Conservation (phyloP, 352 stramenopile species). For the Phytophthora boehmeriae region DNA sequence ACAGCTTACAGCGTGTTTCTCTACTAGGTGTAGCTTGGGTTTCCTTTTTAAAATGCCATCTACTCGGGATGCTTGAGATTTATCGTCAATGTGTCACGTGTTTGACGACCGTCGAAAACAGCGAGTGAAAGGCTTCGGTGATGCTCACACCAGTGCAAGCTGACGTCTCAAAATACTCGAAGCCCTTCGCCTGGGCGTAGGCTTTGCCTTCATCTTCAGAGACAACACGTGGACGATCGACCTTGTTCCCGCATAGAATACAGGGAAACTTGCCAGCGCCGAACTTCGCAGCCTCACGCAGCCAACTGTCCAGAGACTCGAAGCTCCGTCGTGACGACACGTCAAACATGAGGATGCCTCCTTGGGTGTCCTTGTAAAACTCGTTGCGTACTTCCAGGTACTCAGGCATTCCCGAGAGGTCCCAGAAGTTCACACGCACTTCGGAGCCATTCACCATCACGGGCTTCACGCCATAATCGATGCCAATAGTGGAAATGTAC, state of each 20-base stretch:
- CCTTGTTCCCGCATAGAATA: constrained; percentile 93
- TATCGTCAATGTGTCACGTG: constrained; percentile 32
- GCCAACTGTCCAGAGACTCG: constrained; percentile 86
- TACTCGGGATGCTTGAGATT: not conserved
- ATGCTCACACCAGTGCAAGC: constrained; percentile 89
- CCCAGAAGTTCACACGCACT: constrained; percentile 95
- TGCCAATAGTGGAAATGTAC: constrained; percentile 96
- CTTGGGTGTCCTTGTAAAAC: constrained; percentile 96
- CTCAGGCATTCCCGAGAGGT: constrained; percentile 91
- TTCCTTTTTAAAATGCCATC: not conserved
- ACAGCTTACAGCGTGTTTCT: constrained; percentile 91
- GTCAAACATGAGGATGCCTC: constrained; percentile 81
- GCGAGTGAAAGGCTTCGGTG: constrained; percentile 80
- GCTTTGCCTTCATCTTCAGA: constrained; percentile 76
- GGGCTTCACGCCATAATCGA: constrained; percentile 95
- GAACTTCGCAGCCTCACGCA: constrained; percentile 89
- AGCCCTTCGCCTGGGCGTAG: constrained; percentile 80
- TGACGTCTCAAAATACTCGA: constrained; percentile 94
- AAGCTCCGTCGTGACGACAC: constrained; percentile 80
- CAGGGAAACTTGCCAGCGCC: constrained; percentile 88
- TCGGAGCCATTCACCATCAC: constrained; percentile 74
- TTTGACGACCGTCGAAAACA: constrained; percentile 75
- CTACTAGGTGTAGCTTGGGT: constrained; percentile 51
- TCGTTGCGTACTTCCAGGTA: constrained; percentile 97
- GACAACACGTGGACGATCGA: constrained; percentile 79